These are phyloP conservation scores for Ceratobasidium sp. DNA, from an alignment of 1,284 basidiomycete genomes.

Conservation along the genomic window DNA sequence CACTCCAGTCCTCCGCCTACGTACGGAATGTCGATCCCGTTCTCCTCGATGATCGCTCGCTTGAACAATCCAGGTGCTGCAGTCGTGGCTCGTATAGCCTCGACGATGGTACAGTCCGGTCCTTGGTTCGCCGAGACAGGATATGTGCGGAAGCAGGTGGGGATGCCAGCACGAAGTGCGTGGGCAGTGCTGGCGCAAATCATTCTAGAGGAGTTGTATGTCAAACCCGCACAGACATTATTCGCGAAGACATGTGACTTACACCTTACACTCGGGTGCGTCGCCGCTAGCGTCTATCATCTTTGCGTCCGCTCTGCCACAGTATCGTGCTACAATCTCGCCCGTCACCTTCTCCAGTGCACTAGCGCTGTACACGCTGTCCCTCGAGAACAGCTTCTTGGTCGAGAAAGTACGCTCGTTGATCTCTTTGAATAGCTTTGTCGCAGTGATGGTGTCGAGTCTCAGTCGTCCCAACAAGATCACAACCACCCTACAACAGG, in stretches of 20 bases:
- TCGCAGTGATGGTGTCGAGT: constrained; percentile 51
- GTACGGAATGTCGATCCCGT: not conserved
- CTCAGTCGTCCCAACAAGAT: constrained; percentile 53
- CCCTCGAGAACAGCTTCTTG: constrained; percentile 6
- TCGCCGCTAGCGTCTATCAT: not conserved
- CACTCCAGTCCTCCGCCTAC: not conserved
- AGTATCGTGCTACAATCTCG: not conserved
- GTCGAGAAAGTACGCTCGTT: constrained; percentile 23
- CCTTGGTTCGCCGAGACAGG: not conserved
- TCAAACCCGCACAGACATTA: not conserved
- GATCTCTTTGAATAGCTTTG: constrained; percentile 49
- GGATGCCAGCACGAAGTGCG: not conserved
- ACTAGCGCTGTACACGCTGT: not conserved
- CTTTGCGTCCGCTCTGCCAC: not conserved
- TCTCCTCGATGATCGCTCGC: not conserved
- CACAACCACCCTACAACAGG: constrained; percentile 48
- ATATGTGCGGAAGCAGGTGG: not conserved
- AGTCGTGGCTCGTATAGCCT: not conserved
- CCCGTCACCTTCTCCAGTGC: not conserved
- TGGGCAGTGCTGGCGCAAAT: not conserved
- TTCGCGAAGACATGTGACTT: not conserved
- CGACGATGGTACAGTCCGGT: constrained; percentile 5
- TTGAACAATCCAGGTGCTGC: not conserved
- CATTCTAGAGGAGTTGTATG: not conserved
- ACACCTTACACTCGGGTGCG: not conserved